Conservation (phyloP, 495 filamentous ascomycete species). For the Penicillium dipodomyicola region DNA sequence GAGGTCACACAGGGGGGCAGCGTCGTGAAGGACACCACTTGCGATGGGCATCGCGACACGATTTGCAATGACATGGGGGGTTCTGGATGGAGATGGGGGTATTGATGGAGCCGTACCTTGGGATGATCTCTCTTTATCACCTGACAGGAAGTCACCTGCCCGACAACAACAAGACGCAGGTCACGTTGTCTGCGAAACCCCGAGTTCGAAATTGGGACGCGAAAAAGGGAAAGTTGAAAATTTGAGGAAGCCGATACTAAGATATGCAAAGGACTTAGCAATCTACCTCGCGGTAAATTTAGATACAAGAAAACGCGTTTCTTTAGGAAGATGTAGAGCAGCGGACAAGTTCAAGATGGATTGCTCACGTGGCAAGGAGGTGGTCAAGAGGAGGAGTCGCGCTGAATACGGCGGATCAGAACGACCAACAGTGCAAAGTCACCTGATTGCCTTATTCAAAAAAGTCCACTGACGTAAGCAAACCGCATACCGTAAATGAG, state of each 20-base stretch:
- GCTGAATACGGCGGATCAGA: constrained; percentile 21
- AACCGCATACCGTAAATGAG: constrained; percentile 5
- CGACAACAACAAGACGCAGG: constrained; percentile 46
- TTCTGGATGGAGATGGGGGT: constrained; percentile 15
- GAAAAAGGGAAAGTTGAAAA: constrained; percentile 26
- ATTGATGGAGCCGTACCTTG: constrained; percentile 41
- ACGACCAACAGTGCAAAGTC: constrained; percentile 34
- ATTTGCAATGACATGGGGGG: constrained; percentile 12
- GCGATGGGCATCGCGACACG: constrained; percentile 10
- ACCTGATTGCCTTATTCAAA: constrained; percentile 32
- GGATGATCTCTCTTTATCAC: constrained; percentile 50
- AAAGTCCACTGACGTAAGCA: constrained; percentile 4
- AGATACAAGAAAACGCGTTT: constrained; percentile 34
- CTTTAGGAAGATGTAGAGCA: constrained; percentile 30
- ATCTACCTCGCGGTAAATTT: constrained; percentile 28
- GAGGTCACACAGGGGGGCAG: constrained; percentile 24
- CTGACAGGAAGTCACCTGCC: constrained; percentile 55
- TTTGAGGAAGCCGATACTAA: constrained; percentile 9
- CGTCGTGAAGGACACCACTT: constrained; percentile 11
- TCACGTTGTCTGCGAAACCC: constrained; percentile 35
- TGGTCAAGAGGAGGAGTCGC: constrained; percentile 30
- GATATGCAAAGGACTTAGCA: constrained; percentile 19
- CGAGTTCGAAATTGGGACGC: constrained; percentile 25
- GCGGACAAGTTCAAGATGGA: constrained; percentile 39
- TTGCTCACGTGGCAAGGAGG: constrained; percentile 46